Conservation (phyloP, 2,329 filamentous ascomycete genomes). For the Fusarium nurragi region DNA sequence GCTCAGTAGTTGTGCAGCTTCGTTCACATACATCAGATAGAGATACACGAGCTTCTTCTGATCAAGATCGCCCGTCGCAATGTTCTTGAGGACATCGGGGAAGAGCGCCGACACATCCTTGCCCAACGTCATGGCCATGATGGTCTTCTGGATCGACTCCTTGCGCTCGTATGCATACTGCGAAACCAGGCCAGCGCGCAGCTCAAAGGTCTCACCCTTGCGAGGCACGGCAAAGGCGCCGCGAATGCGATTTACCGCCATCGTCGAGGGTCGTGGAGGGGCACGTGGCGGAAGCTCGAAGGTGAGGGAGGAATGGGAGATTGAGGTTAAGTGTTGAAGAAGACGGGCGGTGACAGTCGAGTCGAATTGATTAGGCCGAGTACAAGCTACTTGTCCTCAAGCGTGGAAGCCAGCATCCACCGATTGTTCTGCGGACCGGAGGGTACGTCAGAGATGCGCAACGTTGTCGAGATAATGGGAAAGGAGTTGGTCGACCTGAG, state of each 20-base stretch:
- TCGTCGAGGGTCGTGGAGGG: slow-evolving; percentile 55
- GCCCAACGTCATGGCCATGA: slow-evolving; percentile 99
- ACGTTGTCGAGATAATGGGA: slow-evolving; percentile 24
- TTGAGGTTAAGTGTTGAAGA: slow-evolving; percentile 10
- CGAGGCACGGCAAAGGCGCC: slow-evolving; percentile 91
- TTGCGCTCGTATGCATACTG: slow-evolving; percentile 99
- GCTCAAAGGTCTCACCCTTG: slow-evolving; percentile 98
- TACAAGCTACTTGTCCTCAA: slow-evolving; percentile 23
- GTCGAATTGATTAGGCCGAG: slow-evolving; percentile 26
- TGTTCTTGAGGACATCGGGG: slow-evolving; percentile 98
- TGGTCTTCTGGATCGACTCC: slow-evolving; percentile 99
- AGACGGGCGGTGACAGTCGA: slow-evolving; percentile 38
- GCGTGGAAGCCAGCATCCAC: slow-evolving; percentile 33
- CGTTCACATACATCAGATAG: slow-evolving; percentile 84
- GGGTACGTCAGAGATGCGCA: slow-evolving; percentile 15
- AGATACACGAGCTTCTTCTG: slow-evolving; percentile 99
- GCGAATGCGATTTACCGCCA: slow-evolving; percentile 96
- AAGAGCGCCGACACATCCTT: slow-evolving; percentile 98
- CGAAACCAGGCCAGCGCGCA: slow-evolving; percentile 93
- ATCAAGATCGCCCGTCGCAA: slow-evolving; percentile 91
- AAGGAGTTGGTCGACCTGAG: slow-evolving; percentile 30
- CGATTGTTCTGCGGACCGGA: slow-evolving; percentile 19
- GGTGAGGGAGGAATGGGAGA: slow-evolving; percentile 8
- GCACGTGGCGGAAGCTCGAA: slow-evolving; percentile 21
- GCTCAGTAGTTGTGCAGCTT: too few species aligned